Percentiles rank a stretch among this genome's conserved stretches.
Conservation (phyloP, 2,329 filamentous ascomycete genomes). For the Diaporthe nobilis region DNA sequence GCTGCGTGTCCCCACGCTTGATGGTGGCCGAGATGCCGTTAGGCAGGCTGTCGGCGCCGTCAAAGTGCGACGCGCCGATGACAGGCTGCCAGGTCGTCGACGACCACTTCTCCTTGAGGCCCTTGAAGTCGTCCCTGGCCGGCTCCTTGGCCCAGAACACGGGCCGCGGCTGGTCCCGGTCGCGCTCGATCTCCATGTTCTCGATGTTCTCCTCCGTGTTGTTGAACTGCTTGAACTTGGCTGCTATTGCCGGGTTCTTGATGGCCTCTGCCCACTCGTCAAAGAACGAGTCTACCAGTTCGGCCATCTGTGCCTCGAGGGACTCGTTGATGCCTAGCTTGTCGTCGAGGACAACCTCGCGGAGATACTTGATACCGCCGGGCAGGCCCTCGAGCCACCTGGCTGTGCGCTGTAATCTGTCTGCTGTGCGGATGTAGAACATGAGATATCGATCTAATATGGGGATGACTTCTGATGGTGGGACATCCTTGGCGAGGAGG, state of each 20-base stretch:
- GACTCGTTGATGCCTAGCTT: constrained; percentile 87
- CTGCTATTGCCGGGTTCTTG: constrained; percentile 74
- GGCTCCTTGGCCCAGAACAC: constrained; percentile 82
- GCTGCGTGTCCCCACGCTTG: constrained; percentile 90
- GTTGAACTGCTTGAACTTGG: constrained; percentile 84
- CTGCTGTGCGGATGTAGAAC: constrained; percentile 94
- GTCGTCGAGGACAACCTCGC: constrained; percentile 86
- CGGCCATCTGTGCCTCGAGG: constrained; percentile 89
- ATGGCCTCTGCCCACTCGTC: constrained; percentile 93
- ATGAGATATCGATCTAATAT: constrained; percentile 91
- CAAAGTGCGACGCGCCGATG: constrained; percentile 78
- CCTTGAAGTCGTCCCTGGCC: constrained; percentile 79
- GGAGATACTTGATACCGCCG: constrained; percentile 86
- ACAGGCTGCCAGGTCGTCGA: constrained; percentile 84
- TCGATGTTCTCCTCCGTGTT: constrained; percentile 83
- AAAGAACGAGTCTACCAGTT: constrained; percentile 86
- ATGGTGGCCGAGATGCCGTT: constrained; percentile 83
- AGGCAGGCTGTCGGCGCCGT: constrained; percentile 71
- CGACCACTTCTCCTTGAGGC: constrained; percentile 73
- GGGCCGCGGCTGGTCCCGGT: constrained; percentile 81
- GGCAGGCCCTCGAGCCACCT: constrained; percentile 89
- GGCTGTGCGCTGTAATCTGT: constrained; percentile 90
- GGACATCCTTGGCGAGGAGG: constrained; percentile 87
- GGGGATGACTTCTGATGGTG: constrained; percentile 84
- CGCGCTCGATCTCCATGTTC: constrained; percentile 77